These are phyloP conservation scores for Claviceps cyperi DNA, from an alignment of 2,329 filamentous ascomycete genomes.

Conservation along the genomic window DNA sequence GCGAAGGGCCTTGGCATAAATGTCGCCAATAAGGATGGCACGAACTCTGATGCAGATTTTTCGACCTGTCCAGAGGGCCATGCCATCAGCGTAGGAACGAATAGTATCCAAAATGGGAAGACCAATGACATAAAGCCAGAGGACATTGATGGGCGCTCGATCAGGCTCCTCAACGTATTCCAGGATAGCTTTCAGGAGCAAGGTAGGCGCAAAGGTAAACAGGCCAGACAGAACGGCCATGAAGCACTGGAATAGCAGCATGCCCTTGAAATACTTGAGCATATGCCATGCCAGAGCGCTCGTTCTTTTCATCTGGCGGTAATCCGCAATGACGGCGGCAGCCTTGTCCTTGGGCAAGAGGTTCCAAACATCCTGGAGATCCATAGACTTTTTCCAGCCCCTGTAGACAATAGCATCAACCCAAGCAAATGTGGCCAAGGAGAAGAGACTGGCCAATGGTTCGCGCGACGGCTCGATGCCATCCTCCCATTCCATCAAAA, in stretches of 20 bases:
- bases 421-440: conserved; percentile 79
- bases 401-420: conserved; percentile 78
- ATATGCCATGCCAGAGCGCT: conserved; percentile 66
- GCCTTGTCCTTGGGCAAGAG: conserved; percentile 79
- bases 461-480: conserved; percentile 77
- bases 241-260: conserved; percentile 59
- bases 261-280: conserved; percentile 66
- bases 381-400: conserved; percentile 73
- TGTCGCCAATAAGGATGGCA: conserved; percentile 91
- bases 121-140: conserved; percentile 91
- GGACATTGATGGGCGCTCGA: conserved; percentile 63
- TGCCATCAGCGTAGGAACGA: conserved; percentile 69
- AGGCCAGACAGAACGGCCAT: conserved; percentile 70
- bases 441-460: conserved; percentile 76
- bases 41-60: conserved; percentile 88
- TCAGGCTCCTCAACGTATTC: conserved; percentile 83
- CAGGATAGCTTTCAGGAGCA: conserved; percentile 80
- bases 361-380: conserved; percentile 85
- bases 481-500: conserved; percentile 78
- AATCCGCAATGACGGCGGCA: conserved; percentile 61
- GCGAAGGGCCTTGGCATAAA: conserved; percentile 88
- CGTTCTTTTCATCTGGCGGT: conserved; percentile 74
- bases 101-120: conserved; percentile 72
- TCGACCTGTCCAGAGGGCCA: conserved; percentile 83
- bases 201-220: conserved; percentile 81